Evolutionary conservation across 1,284 basidiomycete species (phyloP), one percentile per base, ranked within the genome.

Genomic region (Heimioporus retisporus): DNA sequence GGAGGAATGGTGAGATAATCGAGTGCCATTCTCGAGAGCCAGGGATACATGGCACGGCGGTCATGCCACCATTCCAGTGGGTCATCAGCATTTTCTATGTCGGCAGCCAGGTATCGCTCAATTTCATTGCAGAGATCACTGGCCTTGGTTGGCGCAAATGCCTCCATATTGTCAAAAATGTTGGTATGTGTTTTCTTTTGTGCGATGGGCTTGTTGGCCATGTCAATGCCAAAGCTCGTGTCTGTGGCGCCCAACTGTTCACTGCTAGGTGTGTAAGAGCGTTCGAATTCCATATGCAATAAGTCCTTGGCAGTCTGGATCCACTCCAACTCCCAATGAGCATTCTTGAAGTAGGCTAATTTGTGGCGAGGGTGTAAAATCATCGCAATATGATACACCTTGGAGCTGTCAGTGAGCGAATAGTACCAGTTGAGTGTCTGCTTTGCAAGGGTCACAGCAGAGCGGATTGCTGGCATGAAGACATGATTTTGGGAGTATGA

Each of bases 31-130:
- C 44, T 7, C 14, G 44, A 46, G 44, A 46, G 44, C 16, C 14
- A 11, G 14, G 44, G 44, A 46, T 46, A 46, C 16, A 28, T 23
- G 4, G 23, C 19, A 16, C 13, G 23, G 8, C 21, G 16, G 11
- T 60, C 35, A 28, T 53, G 40, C 51, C 59, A 60, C 59, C 59
- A 60, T n/a, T 35, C 23, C 14, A 54, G 42, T 6, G 25, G 13
- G n/a, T 60, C 13, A 19, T n/a, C 19, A 10, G 43, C 51, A 54
- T 16, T 6, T 7, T 54, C 25, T 8, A 54, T 5, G 8, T 44
- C 19, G 18, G 23, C 28, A 15, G 23, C 23, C 15, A 60, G 59
- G 16, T 53, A 60, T 13, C 25, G 6, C 14, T 60, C 59, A 10
- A 60, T 31, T 44, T 60, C 40, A n/a, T 7, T 18, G 48, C 43